Evolutionary conservation across 257 asterid genomes (phyloP), one percentile per base, ranked within the genome.

Genomic region (Haberlea rhodopensis): DNA sequence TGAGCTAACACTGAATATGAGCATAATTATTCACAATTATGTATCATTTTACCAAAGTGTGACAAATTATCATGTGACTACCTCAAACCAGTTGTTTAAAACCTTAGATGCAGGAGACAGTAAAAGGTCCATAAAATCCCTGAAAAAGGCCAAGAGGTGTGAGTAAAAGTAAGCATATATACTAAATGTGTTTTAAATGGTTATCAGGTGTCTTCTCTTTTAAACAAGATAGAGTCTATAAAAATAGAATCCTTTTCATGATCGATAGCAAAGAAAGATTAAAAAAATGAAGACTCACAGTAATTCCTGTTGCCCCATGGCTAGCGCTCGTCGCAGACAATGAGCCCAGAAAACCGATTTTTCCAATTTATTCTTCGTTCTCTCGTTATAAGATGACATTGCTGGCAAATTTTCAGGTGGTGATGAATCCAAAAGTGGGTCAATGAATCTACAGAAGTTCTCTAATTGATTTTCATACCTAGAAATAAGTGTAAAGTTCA

Each of bases 51-150:
- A 13, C n/a, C n/a, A 51, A 1, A 48, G 53, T 22, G 10, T 10
- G 19, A 48, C 45, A 62, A 3, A 29, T 10, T 8, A 46, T 32
- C 19, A 3, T 62, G 53, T 58, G 49, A 66, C 67, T 78, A 92
- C 98, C 98, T 92, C 97, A 73, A 92, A 92, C 99, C 97, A 92
- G 64, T 84, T 89, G 76, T 92, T 81, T 71, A 92, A 76, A 75
- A 92, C 88, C 85, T 87, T 89, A 10, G 99, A 89, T 60, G 96
- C 95, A 59, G 97, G 99, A 57, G 97, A 77, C 67, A 92, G 74
- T 73, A 92, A 68, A 57, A 92, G 94, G 72, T 92, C 96, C 87
- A 85, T 65, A 79, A 89, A 89, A 56, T 92, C 91, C 88, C 98
- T 92, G 85, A 76, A 79, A n/a, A 82, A 52, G 23, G 65, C 48